Evolutionary conservation across 345 rosid genomes (phyloP).

Genomic region (Syzygium jambos): DNA sequence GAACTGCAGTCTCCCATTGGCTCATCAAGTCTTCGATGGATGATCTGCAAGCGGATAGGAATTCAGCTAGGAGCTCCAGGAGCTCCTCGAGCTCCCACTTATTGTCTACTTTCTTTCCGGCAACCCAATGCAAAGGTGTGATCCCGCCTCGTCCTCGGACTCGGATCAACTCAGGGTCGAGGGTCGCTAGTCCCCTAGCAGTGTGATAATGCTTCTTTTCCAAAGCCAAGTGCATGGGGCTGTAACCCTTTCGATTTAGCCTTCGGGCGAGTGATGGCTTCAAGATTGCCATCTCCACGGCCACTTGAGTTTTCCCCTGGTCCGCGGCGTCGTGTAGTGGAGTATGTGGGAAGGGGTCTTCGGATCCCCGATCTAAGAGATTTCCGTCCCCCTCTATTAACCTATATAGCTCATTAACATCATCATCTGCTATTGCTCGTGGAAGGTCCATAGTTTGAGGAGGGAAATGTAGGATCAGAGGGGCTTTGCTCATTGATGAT

Average conservation of each 20-base stretch:
- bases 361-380: background rate
- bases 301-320: background rate
- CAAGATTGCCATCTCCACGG: background rate
- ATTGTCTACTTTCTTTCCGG: background rate
- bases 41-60: conserved; percentile 9
- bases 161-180: background rate
- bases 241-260: background rate
- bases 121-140: background rate
- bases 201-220: no score
- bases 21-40: conserved; percentile 15
- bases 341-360: background rate
- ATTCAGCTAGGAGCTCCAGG: conserved; percentile 1
- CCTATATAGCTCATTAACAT: background rate
- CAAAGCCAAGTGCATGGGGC: background rate
- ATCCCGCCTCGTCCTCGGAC: background rate
- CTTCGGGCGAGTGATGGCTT: background rate
- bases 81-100: background rate
- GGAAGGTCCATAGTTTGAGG: background rate
- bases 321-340: background rate
- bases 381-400: background rate
- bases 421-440: background rate
- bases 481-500: background rate
- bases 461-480: background rate
- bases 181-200: background rate
- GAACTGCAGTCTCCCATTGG: conserved; percentile 13